Evolutionary conservation across 164 flowering plant species (phyloP).

Genomic region (Hamamelis virginiana): DNA sequence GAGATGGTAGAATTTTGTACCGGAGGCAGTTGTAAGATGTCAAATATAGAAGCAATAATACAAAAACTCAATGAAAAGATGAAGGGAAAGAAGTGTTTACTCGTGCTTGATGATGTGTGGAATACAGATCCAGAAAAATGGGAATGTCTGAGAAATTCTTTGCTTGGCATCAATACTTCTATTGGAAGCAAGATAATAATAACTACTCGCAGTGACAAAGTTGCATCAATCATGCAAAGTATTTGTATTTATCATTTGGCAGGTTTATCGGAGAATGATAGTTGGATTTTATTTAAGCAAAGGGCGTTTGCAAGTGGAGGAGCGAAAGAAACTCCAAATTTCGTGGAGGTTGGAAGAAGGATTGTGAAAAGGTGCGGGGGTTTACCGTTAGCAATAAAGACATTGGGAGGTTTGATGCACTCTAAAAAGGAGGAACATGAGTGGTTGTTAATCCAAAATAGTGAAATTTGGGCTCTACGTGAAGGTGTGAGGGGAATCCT

Average conservation of each 20-base stretch:
- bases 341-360: neutral
- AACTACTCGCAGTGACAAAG: slow-evolving; percentile 1
- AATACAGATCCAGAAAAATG: slow-evolving; percentile 2
- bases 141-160: slow-evolving; percentile 9
- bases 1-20: neutral
- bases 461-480: neutral
- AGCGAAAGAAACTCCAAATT: neutral
- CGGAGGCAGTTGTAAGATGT: neutral
- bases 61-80: neutral
- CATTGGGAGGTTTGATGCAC: neutral
- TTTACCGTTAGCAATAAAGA: slow-evolving; percentile 12
- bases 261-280: slow-evolving; percentile 1
- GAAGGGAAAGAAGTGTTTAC: slow-evolving; percentile 5
- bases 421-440: neutral
- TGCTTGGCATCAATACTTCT: neutral
- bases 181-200: slow-evolving; percentile 6
- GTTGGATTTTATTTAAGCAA: neutral
- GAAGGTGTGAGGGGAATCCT: neutral
- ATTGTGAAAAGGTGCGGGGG: neutral
- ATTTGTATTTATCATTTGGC: neutral
- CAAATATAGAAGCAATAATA: neutral
- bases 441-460: neutral
- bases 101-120: slow-evolving; percentile 33
- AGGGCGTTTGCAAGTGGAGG: neutral
- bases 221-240: neutral